Percentiles rank a stretch among this genome's conserved stretches.
phyloP scores from a whole-genome alignment of 1,284 basidiomycete species.

The Vanrija pseudolonga region DNA sequence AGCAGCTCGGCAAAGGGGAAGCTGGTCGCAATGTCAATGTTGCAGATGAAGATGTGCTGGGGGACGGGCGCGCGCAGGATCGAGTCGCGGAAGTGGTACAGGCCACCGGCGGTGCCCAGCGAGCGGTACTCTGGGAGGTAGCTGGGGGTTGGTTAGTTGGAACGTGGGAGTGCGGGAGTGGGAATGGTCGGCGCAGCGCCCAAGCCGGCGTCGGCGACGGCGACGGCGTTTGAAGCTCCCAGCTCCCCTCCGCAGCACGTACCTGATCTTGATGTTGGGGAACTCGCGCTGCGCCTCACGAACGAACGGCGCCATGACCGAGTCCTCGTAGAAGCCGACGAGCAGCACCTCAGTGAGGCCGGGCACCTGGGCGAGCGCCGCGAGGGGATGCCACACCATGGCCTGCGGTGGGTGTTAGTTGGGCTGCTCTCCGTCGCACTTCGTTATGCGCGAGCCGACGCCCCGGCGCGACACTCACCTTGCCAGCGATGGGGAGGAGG shows the following conservation, averaged over 20 bases:
- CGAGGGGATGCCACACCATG: conserved; percentile 55
- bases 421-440: too few species aligned
- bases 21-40: conserved; percentile 54
- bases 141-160: conserved; percentile 17
- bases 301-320: conserved; percentile 52
- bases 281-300: conserved; percentile 53
- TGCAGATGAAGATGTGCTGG: conserved; percentile 54
- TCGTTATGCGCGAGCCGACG: too few species aligned
- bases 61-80: conserved; percentile 51
- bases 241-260: not conserved
- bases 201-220: too few species aligned
- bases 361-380: conserved; percentile 51
- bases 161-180: too few species aligned
- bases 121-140: conserved; percentile 55
- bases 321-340: conserved; percentile 55
- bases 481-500: conserved; percentile 52
- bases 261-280: conserved; percentile 51
- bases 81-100: conserved; percentile 53
- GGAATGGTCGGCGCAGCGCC: too few species aligned
- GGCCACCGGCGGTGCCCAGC: conserved; percentile 53
- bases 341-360: conserved; percentile 53
- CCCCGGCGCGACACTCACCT: conserved; percentile 23
- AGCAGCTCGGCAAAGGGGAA: conserved; percentile 52
- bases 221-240: too few species aligned
- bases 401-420: conserved; percentile 25